Base-by-base conservation (phyloP, 176 grass and related monocot species). In the Typha latifolia region DNA sequence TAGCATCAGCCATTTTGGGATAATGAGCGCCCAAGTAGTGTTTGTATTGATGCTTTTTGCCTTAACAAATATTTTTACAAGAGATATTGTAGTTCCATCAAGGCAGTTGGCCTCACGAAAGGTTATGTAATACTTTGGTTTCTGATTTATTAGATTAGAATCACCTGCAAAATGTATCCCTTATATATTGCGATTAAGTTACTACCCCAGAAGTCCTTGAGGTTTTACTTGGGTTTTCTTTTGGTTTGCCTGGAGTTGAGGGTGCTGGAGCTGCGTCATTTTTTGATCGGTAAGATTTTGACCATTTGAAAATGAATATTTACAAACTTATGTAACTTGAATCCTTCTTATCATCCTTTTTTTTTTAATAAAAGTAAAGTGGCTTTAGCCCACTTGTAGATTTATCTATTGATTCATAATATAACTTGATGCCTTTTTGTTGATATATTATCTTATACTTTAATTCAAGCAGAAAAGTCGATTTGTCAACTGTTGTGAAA, bases 1-100 rank as follows among this genome's bases (percentile, higher is more conserved):
- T 69, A 91, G 80, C 82, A 96, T 96, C 69, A 96, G 88, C 62
- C 92, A 96, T 89, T 96, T 91, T 4, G 88, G 85, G 55, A 91
- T 91, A 22, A 79, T 96, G 77, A 96, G 88, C 47, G 92, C 92
- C 14, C 92, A 91, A 84, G 92, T 96, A 52, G 88, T 96, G 27
- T 96, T 96, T 57, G 71, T 96, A 64, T 75, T 96, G 87, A 77
- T 96, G 49, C 92, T 96, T 64, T 96, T 96, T 59, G 92, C 92
- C 12, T 77, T 96, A 2, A 91, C 92, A 62, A 96, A 91, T 80
- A 72, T 89, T 77, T 96, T 88, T 74, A 91, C 88, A 49, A 89
- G 66, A 82, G 92, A 96, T 80, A 91, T 96, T 14, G 75, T 84
- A 74, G 81, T 86, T 63, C 80, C 82, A 14, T 81, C 74, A 72